phyloP scores from a whole-genome alignment of 179 eudicot genomes.

The Heliamphora pulchella region DNA sequence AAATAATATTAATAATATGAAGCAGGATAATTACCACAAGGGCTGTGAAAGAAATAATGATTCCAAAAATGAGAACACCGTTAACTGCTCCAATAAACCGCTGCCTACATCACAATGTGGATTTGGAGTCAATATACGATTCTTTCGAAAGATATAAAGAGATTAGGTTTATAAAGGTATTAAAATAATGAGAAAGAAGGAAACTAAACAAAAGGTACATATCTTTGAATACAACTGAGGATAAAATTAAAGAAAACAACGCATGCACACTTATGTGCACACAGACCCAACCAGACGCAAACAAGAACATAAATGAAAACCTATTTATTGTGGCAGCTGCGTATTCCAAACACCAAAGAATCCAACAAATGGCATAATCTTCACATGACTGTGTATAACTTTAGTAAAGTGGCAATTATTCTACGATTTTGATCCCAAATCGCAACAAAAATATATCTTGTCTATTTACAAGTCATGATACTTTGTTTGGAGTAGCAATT shows the following conservation, averaged over 20 bases:
- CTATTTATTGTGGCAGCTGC: neutral
- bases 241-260: neutral
- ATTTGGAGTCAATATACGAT: slow-evolving; percentile 10
- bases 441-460: neutral
- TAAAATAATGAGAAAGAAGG: neutral
- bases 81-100: slow-evolving; percentile 79
- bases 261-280: neutral
- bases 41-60: slow-evolving; percentile 63
- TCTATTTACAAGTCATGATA: neutral
- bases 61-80: slow-evolving; percentile 73
- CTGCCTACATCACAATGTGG: slow-evolving; percentile 51
- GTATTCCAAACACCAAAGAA: neutral
- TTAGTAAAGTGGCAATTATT: neutral
- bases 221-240: no score
- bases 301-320: neutral
- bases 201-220: neutral
- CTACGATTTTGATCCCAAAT: neutral
- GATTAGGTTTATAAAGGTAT: neutral
- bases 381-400: neutral
- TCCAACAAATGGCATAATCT: neutral
- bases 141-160: neutral
- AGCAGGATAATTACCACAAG: slow-evolving; percentile 61
- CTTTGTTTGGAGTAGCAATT: neutral
- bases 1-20: neutral
- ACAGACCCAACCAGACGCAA: neutral